These are phyloP conservation scores for Hericium rajendrae DNA, from an alignment of 768 basidiomycete species.

Conservation along the genomic window DNA sequence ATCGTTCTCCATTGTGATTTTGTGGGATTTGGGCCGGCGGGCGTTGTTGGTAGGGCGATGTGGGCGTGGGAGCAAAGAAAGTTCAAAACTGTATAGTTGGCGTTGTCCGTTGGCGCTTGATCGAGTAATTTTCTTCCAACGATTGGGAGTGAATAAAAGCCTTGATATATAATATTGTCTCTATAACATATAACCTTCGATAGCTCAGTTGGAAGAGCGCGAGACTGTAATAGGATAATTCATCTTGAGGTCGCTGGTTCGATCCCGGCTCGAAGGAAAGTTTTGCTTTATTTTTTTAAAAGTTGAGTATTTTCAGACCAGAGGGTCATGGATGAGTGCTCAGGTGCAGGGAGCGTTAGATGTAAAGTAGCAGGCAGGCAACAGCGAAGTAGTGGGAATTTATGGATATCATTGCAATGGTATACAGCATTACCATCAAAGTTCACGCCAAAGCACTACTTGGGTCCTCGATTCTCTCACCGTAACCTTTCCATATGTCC, in stretches of 20 bases:
- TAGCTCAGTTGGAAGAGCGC: slow-evolving; percentile 1
- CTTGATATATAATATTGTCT: not conserved
- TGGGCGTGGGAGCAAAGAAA: slow-evolving; percentile 2
- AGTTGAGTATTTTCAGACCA: not conserved
- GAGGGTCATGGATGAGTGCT: too few species aligned
- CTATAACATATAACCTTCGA: not conserved
- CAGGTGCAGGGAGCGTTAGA: not conserved
- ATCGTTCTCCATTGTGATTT: slow-evolving; percentile 77
- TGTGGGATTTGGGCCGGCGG: not conserved
- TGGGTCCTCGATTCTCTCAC: not conserved
- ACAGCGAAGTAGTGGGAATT: too few species aligned
- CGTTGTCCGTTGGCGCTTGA: not conserved
- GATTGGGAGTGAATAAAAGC: not conserved
- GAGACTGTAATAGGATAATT: not conserved
- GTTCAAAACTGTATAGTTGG: slow-evolving; percentile 13
- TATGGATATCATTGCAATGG: too few species aligned
- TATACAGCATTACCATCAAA: too few species aligned
- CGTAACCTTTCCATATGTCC: slow-evolving; percentile 7
- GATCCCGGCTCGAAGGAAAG: not conserved
- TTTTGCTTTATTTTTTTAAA: not conserved
- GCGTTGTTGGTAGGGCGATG: not conserved
- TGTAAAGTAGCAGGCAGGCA: too few species aligned
- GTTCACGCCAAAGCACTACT: too few species aligned
- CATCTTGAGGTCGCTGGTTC: not conserved
- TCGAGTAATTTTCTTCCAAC: not conserved